Evolutionary conservation across 768 basidiomycete species (phyloP), one percentile per base, ranked within the genome.

Genomic region (Naematelia encephala): DNA sequence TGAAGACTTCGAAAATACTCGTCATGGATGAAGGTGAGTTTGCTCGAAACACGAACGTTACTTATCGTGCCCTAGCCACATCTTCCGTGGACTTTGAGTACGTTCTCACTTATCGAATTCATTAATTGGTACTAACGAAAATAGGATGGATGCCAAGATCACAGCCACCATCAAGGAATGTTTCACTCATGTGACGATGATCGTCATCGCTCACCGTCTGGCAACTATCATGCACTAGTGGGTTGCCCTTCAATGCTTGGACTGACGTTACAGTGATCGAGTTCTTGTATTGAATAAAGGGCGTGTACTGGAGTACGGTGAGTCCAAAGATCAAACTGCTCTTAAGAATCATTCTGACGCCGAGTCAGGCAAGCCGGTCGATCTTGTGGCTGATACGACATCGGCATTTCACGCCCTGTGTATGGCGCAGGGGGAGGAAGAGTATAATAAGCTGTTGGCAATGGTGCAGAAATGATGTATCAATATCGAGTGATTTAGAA

Each of bases 131-230:
- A n/a, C n/a, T n/a, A n/a, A n/a, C n/a, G n/a, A n/a, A n/a, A 12
- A 43, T 46, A 74, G 71, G 56, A 77, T 74, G 61, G 77, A 78
- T 60, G 67, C 70, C 19, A 68, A 67, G 59, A 73, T 78, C 59
- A 76, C 74, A 4, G 54, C 56, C 2, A 72, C 75, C 1, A 67
- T 78, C 30, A 68, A 66, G 44, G 68, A 74, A 22, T 67, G 70
- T 45, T 73, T 78, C 42, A 56, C 68, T 12, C 69, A 60, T 1
- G 69, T 68, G 28, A 76, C 75, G 10, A 63, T 78, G 59, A 43
- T 78, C 39, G 73, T 74, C 27, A 73, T 78, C 26, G 77, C 76
- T 30, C 77, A 78, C 56, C 69, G 77, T 2, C 62, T 76, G 26
- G 64, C 73, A 14, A 78, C 75, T 0, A 72, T 76, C 62, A 72